Percentiles rank a stretch among this genome's conserved stretches.
phyloP scores from a whole-genome alignment of 768 basidiomycete species.

The Hypholoma fasciculare region DNA sequence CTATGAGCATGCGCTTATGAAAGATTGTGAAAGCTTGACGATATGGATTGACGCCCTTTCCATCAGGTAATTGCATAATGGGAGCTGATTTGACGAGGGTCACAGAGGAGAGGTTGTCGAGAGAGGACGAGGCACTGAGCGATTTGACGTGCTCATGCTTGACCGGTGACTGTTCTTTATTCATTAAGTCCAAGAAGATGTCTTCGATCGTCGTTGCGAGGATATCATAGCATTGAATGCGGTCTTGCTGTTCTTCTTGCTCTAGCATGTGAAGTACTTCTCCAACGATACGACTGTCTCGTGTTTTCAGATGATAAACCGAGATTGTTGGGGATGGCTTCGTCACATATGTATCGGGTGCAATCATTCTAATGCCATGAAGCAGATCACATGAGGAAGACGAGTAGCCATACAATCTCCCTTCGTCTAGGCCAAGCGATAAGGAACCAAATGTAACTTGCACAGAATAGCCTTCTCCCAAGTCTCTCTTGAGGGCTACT shows the following conservation, averaged over 20 bases:
- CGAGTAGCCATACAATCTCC: conserved; percentile 13
- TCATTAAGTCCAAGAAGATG: conserved; percentile 75
- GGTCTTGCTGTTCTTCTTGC: conserved; percentile 31
- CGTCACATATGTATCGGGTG: conserved; percentile 44
- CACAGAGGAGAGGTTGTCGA: conserved; percentile 14
- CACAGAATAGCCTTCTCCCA: conserved; percentile 74
- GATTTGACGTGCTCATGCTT: conserved; percentile 15
- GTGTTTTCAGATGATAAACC: conserved; percentile 60
- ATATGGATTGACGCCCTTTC: conserved; percentile 53
- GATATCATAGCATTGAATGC: conserved; percentile 60
- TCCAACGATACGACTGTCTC: conserved; percentile 54
- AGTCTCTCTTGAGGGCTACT: conserved; percentile 64
- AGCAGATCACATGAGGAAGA: conserved; percentile 34
- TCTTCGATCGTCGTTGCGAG: conserved; percentile 78
- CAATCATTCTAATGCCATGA: conserved; percentile 39
- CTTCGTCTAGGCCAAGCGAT: background rate
- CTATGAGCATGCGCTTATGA: conserved; percentile 67
- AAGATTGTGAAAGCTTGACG: conserved; percentile 73
- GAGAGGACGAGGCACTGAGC: conserved; percentile 11
- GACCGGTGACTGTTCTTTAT: conserved; percentile 31
- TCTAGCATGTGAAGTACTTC: conserved; percentile 56
- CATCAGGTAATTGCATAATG: conserved; percentile 46
- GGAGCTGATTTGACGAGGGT: background rate
- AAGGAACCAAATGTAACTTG: conserved; percentile 44
- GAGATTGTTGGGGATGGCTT: conserved; percentile 39